These are phyloP conservation scores for Rhodotorula babjevae DNA, from an alignment of 768 basidiomycete genomes.

Conservation along the genomic window DNA sequence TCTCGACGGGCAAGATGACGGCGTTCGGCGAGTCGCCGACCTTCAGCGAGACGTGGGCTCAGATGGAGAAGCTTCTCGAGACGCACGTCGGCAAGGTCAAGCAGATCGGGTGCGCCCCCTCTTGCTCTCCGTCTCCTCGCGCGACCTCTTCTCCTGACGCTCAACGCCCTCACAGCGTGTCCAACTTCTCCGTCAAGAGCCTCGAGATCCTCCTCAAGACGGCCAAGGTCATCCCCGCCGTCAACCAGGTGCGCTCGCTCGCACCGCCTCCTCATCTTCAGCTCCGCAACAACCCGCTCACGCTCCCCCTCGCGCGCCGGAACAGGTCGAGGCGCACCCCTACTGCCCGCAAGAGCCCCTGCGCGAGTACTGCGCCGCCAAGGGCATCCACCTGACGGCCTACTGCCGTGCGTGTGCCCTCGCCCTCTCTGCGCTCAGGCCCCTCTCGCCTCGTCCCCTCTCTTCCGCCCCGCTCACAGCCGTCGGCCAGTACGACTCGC, in stretches of 20 bases:
- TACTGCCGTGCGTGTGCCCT: conserved; percentile 49
- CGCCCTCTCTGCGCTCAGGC: too few species aligned
- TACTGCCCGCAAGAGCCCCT: conserved; percentile 62
- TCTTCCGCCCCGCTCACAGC: conserved; percentile 41
- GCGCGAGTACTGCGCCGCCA: conserved; percentile 54
- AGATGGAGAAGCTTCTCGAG: conserved; percentile 45
- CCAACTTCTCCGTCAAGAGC: conserved; percentile 66
- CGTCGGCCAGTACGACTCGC: conserved; percentile 50
- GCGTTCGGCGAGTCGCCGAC: conserved; percentile 44
- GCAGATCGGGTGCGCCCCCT: conserved; percentile 62
- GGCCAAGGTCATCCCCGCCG: conserved; percentile 62
- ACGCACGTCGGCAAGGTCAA: conserved; percentile 56
- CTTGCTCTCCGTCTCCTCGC: background rate
- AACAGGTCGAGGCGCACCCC: conserved; percentile 60
- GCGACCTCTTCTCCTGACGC: background rate
- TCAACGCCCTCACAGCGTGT: conserved; percentile 53
- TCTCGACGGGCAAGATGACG: conserved; percentile 36
- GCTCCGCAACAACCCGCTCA: too few species aligned
- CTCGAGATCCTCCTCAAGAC: conserved; percentile 66
- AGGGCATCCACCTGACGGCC: conserved; percentile 62
- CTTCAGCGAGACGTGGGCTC: conserved; percentile 52
- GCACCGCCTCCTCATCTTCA: too few species aligned
- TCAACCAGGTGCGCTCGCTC: conserved; percentile 57
- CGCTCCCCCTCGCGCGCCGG: background rate
- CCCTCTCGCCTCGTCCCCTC: background rate